Evolutionary conservation across 805 yeast genomes (phyloP), one percentile per base, ranked within the genome.

Genomic region (Jamesozyma lodderae): DNA sequence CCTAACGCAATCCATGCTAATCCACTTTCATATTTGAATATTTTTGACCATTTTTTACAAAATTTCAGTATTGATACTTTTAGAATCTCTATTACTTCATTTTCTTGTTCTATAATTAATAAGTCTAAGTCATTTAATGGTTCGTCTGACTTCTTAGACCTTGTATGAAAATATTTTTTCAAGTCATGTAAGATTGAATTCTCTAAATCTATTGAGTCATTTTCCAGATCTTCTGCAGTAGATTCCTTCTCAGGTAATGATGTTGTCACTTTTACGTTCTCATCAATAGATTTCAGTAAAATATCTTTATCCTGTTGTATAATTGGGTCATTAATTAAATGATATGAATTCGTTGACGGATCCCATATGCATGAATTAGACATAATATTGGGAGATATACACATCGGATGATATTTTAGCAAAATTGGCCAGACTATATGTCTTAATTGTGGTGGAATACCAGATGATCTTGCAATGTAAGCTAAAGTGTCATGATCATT

Each of bases 1-100:
- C 86, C 87, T 23, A 85, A 62, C 0, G 95, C 96, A 15, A 84
- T 74, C 95, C 95, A 87, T 3, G 90, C 71, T 50, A 87, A 67
- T 0, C 94, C 88, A 31, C 80, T 70, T 57, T 85, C 92, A 55
- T 88, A 88, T 47, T 77, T 77, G 38, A 84, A 73, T 40, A 79
- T 68, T 27, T 69, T 67, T 6, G 92, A 88, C 94, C 95, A 87
- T 62, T 84, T 84, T 22, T 60, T 61, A 28, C 82, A 61, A 53
- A 88, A 88, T 40, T 70, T 70, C 31, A 68, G 52, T 13, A 87
- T 72, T 5, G 94, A 69, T 26, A 63, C 60, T 50, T 81, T 79
- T 42, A 85, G 60, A 1, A 67, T 62, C 18, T 69, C 68, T 34
- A 80, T 67, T n/a, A 78, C 67, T 41, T 69, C 68, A 3, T 17